A percentile compares a stretch with the other conserved stretches of the same genome.
Evolutionary conservation across 2,329 filamentous ascomycete species (phyloP).

Genomic region (Aspergillus arachidicola): DNA sequence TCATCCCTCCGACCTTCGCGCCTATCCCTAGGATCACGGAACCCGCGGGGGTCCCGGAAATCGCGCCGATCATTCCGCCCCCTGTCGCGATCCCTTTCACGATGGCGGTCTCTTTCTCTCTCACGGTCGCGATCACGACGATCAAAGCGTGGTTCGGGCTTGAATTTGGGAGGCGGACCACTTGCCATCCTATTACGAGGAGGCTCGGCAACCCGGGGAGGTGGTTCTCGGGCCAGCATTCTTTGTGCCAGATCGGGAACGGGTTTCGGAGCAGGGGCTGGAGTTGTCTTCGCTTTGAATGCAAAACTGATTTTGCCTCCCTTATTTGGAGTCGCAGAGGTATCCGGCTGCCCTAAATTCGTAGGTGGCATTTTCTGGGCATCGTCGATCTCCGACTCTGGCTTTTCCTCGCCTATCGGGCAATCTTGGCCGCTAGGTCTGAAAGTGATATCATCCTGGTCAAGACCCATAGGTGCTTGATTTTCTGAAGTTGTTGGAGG

Average conservation of each 20-base stretch:
- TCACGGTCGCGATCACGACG: conserved; percentile 45
- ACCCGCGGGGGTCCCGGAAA: conserved; percentile 32
- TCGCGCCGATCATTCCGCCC: conserved; percentile 39
- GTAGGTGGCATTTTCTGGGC: conserved; percentile 57
- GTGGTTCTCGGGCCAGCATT: conserved; percentile 47
- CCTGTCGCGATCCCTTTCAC: conserved; percentile 34
- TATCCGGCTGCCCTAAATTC: conserved; percentile 53
- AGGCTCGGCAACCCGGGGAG: conserved; percentile 35
- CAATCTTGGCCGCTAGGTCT: conserved; percentile 63
- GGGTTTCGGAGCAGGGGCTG: conserved; percentile 55
- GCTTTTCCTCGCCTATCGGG: conserved; percentile 65
- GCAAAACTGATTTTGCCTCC: conserved; percentile 87
- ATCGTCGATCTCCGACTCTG: conserved; percentile 39
- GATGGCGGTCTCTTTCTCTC: conserved; percentile 39
- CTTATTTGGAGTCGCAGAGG: conserved; percentile 56
- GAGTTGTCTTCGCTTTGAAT: conserved; percentile 76
- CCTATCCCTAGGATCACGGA: conserved; percentile 32
- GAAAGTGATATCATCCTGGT: conserved; percentile 64
- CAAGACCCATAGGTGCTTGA: conserved; percentile 39
- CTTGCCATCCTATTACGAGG: conserved; percentile 43
- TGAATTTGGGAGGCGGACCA: conserved; percentile 41
- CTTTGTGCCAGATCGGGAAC: conserved; percentile 53
- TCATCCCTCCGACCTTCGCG: conserved; percentile 41
- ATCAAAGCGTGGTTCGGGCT: conserved; percentile 44
- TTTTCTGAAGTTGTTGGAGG: conserved; percentile 37